phyloP scores from a whole-genome alignment of 1,139 yeast genomes.

The Yamadazyma oceani region DNA sequence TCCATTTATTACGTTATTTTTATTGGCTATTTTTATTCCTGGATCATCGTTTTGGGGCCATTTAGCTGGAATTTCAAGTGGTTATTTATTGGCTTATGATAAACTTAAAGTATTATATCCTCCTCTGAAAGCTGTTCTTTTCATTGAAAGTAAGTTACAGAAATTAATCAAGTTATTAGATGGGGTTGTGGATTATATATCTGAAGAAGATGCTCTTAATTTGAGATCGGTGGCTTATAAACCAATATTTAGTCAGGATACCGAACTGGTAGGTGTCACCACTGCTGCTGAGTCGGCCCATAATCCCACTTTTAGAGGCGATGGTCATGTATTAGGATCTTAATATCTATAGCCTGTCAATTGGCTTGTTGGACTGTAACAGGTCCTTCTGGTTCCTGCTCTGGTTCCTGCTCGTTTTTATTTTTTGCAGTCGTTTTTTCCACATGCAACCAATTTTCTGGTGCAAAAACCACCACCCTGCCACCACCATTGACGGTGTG shows the following conservation, averaged over 20 bases:
- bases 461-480: no score
- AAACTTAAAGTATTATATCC: constrained; percentile 57
- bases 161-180: constrained; percentile 55
- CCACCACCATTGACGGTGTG: no score
- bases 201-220: constrained; percentile 55
- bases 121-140: constrained; percentile 64
- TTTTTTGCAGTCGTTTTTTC: no score
- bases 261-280: constrained; percentile 18
- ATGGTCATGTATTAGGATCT: constrained; percentile 34
- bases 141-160: constrained; percentile 60
- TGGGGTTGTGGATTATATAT: constrained; percentile 50
- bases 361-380: no score
- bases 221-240: constrained; percentile 40
- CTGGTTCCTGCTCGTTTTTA: no score
- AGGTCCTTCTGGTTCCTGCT: no score
- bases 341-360: not conserved
- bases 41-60: constrained; percentile 76
- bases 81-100: constrained; percentile 55
- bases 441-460: no score
- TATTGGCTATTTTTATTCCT: constrained; percentile 49
- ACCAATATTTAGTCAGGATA: constrained; percentile 31
- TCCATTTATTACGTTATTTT: constrained; percentile 57
- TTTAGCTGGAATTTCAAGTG: constrained; percentile 41
- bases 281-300: constrained; percentile 7
- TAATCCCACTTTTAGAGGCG: constrained; percentile 26